Evolutionary conservation across 352 stramenopile genomes (phyloP), one percentile per base, ranked within the genome.

Genomic region (Phytophthora litchii): DNA sequence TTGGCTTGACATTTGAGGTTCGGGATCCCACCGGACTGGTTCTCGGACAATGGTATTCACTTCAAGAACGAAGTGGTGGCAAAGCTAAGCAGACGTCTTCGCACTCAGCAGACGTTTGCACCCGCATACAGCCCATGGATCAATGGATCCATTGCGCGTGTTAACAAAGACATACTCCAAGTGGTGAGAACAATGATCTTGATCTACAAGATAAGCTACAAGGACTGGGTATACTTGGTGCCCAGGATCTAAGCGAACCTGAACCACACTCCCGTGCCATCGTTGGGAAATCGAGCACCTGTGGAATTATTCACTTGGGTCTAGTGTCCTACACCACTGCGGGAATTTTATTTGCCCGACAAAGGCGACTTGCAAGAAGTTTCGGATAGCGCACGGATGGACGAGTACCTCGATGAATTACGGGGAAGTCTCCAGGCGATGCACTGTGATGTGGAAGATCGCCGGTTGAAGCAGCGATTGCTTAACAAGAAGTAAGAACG

Each of bases 51-150:
- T 19, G 12, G 35, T 41, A 20, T 12, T 19, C 35, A 20, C 12
- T 41, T 41, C 23, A 27, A 27, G 23, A 27, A 27, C 5, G 23
- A 27, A 27, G 23, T 27, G 3, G 23, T 27, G 23, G 13, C 35
- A 8, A 12, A 41, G n/a, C 12, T 41, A 17, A 21, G 35, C 13
- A 13, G 35, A 16, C 35, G 35, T 20, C 35, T 41, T 20, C 35
- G 35, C 35, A 41, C 35, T 10, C 35, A 41, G 8, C 35, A 41
- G n/a, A 41, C 35, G 5, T 41, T 41, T 17, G 19, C 35, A 20
- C 35, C 35, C 8, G 63, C 57, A 1, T 72, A 68, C 36, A 57
- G 36, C 19, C 72, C 67, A 0, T 80, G 64, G 60, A 41, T 65
- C 4, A 43, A 43, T 25, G 37, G 2, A 70, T 43, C 37, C 6